Evolutionary conservation across 352 stramenopile genomes (phyloP).

Genomic region (Pythium aristosporum): DNA sequence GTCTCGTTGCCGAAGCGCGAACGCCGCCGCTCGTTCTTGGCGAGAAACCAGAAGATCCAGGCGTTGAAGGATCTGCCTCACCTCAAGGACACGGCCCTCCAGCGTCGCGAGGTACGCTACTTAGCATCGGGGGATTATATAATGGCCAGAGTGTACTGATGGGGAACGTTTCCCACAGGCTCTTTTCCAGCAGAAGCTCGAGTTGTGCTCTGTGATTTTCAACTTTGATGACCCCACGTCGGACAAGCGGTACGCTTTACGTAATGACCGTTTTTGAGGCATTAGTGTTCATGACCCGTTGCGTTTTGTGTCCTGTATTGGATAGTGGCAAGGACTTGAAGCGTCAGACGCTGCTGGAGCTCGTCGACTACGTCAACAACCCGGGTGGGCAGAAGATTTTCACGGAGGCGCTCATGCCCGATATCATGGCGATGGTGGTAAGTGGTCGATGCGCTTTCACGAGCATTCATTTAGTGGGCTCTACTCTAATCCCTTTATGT

Average conservation of each 20-base stretch:
- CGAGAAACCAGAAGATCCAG: conserved; percentile 86
- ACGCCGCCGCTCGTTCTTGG: conserved; percentile 77
- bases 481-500: not conserved
- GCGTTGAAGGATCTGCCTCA: conserved; percentile 83
- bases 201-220: conserved; percentile 96
- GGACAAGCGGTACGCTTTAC: conserved; percentile 80
- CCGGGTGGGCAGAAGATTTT: conserved; percentile 96
- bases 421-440: conserved; percentile 92
- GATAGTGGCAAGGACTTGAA: conserved; percentile 95
- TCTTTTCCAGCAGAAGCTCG: conserved; percentile 96
- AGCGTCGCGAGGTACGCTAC: conserved; percentile 52
- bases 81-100: conserved; percentile 82
- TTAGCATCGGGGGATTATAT: too few relatives aligned
- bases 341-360: conserved; percentile 97
- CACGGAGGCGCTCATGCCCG: conserved; percentile 95
- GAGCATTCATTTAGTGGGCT: not conserved
- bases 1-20: conserved; percentile 83
- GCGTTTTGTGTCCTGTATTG: conserved; percentile 1
- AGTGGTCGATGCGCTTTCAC: conserved; percentile 14
- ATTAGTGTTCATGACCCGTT: not conserved
- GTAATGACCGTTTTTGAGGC: not conserved
- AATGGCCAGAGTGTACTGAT: too few relatives aligned
- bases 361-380: conserved; percentile 99
- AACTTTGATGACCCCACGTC: conserved; percentile 96
- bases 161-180: conserved; percentile 40